Percentiles rank a stretch among this genome's conserved stretches.
Conservation (phyloP, 2,329 filamentous ascomycete species). For the Zymoseptoria brevis region DNA sequence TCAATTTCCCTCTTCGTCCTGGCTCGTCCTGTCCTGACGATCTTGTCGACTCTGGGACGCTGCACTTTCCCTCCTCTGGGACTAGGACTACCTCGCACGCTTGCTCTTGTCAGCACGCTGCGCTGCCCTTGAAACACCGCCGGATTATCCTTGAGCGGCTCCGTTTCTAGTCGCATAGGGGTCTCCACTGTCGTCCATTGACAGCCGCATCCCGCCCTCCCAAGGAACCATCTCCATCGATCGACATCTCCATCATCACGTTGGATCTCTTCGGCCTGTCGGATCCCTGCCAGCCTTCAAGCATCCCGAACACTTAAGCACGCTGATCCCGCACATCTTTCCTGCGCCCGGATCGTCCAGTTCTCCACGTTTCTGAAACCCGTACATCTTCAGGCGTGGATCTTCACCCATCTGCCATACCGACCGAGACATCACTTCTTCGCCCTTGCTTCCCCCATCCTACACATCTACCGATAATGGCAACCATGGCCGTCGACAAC, state of each 20-base stretch:
- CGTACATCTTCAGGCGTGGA: constrained; percentile 19
- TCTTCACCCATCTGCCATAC: constrained; percentile 15
- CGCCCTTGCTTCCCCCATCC: constrained; percentile 13
- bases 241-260: constrained; percentile 9
- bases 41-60: background rate
- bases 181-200: constrained; percentile 19
- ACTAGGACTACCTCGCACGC: background rate
- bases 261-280: constrained; percentile 10
- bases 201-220: constrained; percentile 14
- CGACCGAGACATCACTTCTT: constrained; percentile 17
- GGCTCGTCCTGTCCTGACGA: constrained; percentile 6
- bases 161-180: constrained; percentile 21
- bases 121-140: background rate
- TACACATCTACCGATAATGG: constrained; percentile 51
- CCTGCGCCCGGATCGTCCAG: constrained; percentile 33
- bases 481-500: constrained; percentile 79
- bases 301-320: constrained; percentile 29
- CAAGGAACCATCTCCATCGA: constrained; percentile 13
- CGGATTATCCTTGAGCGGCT: constrained; percentile 15
- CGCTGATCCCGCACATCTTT: constrained; percentile 44
- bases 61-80: background rate
- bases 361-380: constrained; percentile 39
- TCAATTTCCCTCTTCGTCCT: constrained; percentile 9
- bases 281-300: constrained; percentile 22
- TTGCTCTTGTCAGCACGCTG: background rate